Base-by-base conservation (phyloP, 1,284 basidiomycete genomes). In the Ceratobasidium sp. region DNA sequence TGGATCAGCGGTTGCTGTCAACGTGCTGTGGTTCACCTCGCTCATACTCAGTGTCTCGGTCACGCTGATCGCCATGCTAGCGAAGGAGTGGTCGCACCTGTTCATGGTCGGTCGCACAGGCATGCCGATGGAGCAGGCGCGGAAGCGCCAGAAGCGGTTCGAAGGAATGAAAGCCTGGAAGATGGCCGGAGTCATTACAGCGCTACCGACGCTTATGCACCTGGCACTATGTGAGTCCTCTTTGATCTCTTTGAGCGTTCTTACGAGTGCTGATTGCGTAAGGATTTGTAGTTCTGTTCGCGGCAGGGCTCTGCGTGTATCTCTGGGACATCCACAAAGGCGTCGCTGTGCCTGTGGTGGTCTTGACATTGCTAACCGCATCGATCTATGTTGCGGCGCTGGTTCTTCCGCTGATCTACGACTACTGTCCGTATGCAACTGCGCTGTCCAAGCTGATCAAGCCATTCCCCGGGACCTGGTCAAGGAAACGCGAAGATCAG, bases 371-470 rank as follows among this genome's bases (percentile, higher is more conserved):
- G n/a, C 23, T 46, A 13, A 23, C 43, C 13, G 38, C 35, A 5
- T 9, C 23, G 1, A 14, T 63, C 43, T 63, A 63, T n/a, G 13
- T 50, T 7, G n/a, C 41, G 11, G 14, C 46, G 44, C 46, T 46
- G n/a, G 26, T 47, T 13, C 26, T 63, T 1, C 61, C 61, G 1
- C 2, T 21, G 7, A 11, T 63, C 7, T 43, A 49, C 30, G 41
- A n/a, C 14, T 63, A 30, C 47, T 63, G 61, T 26, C 61, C 61
- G 9, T 63, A 63, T 23, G 26, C 62, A 26, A 64, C 62, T 2
- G n/a, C 30, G 6, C 0, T 18, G 13, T 28, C 43, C 23, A 16
- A n/a, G 5, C 13, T 44, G 1, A 38, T 44, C 8, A 41, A 26
- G 14, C 18, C 11, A 9, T 43, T 4, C 35, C 35, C 26, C 35